Evolutionary conservation across 1,139 yeast genomes (phyloP).

Genomic region (Sugiyamaella xylanicola): DNA sequence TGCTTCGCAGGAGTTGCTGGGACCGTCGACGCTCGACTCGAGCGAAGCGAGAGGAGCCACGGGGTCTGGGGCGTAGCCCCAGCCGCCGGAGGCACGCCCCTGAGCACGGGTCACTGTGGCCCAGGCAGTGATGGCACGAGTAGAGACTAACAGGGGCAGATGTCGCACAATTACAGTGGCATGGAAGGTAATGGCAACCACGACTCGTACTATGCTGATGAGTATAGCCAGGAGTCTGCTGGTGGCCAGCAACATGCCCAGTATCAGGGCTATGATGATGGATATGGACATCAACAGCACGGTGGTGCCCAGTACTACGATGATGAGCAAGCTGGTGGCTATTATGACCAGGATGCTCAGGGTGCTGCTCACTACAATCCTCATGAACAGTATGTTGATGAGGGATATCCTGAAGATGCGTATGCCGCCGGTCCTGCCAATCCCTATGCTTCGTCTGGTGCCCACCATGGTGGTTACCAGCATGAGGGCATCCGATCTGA

Average conservation of each 20-base stretch:
- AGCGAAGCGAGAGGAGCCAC: constrained; percentile 3
- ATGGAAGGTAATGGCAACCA: constrained; percentile 23
- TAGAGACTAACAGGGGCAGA: constrained; percentile 2
- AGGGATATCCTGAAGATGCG: constrained; percentile 43
- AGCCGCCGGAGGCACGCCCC: constrained; percentile 18
- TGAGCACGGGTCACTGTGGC: background rate
- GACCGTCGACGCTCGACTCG: constrained; percentile 4
- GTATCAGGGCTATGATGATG: constrained; percentile 43
- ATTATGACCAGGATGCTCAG: constrained; percentile 28
- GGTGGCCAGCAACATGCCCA: constrained; percentile 22
- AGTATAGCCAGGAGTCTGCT: constrained; percentile 27
- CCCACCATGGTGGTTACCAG: constrained; percentile 35
- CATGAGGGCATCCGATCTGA: constrained; percentile 39
- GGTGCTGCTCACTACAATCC: constrained; percentile 35
- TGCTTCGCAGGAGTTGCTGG: background rate
- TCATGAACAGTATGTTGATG: constrained; percentile 41
- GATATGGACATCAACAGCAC: constrained; percentile 26
- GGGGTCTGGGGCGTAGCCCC: constrained; percentile 12
- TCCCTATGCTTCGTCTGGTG: constrained; percentile 38
- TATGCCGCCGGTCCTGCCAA: constrained; percentile 41
- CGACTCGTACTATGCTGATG: constrained; percentile 35
- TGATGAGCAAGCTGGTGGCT: constrained; percentile 38
- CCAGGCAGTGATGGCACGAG: background rate
- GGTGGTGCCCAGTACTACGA: constrained; percentile 39
- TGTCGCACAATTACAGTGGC: constrained; percentile 19